Evolutionary conservation across 352 stramenopile genomes (phyloP), one percentile per base, ranked within the genome.

Genomic region (Globisporangium cylindrosporum): DNA sequence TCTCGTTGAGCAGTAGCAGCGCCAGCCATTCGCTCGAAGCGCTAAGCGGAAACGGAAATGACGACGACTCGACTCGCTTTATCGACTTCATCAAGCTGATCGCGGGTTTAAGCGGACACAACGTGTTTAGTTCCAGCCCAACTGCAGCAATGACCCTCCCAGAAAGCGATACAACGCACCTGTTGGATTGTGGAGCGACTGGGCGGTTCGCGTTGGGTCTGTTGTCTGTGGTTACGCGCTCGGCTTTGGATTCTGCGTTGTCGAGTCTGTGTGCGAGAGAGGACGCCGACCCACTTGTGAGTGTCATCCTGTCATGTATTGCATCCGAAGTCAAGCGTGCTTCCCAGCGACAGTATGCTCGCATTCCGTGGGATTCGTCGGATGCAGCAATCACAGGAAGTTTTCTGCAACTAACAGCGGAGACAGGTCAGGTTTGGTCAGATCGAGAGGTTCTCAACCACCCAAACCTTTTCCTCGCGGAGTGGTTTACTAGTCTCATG

Each of bases 81-180:
- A 83, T 93, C 18, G 86, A 93, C 49, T 95, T 96, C 65, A 77
- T 96, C 62, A 95, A 94, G 70, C 69, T 96, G 20, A 88, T 91
- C 59, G 84, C 86, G 20, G 86, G 87, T 18, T 78, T 90, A 34
- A 92, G 79, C 61, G 82, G 80, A 36, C 75, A 85, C 20, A 62
- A 82, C 48, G 64, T 75, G 27, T 75, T 75, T 1, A 83, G 69
- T 59, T 62, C 70, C 24, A 60, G 69, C 36, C 60, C 75, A 41
- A 75, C 64, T 10, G 61, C 72, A 32, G 64, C 79, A 6, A 27
- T 78, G 22, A 66, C 66, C 24, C 54, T 84, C 2, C 60, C 77
- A 6, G 79, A 88, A 24, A 69, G 60, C 12, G 77, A 91, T 49
- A 73, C 78, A n/a, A 43, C 76, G 41, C 79, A 88, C 61, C 66